Percentiles rank a stretch among this genome's conserved stretches.
These are phyloP conservation scores for Hansenula sp. DNA, from an alignment of 1,139 yeast genomes.

Conservation along the genomic window DNA sequence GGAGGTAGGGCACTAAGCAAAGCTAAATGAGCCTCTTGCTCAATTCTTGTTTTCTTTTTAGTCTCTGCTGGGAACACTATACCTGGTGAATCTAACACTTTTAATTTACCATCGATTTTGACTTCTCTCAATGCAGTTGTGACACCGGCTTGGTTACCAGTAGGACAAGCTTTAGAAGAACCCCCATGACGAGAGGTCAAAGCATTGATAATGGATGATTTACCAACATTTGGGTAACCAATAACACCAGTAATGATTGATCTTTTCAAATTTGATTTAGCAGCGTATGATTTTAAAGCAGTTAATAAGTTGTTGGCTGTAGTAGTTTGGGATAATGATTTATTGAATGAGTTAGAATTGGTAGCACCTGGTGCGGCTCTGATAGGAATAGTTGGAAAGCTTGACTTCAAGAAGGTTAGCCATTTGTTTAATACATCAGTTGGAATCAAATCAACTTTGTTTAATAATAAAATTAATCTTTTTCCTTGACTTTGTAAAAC, in stretches of 20 bases:
- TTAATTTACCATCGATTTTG: conserved; percentile 85
- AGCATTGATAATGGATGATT: conserved; percentile 91
- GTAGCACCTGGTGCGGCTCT: conserved; percentile 64
- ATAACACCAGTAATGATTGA: conserved; percentile 94
- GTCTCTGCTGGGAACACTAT: conserved; percentile 85
- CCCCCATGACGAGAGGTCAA: conserved; percentile 80
- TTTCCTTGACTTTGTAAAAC: conserved; percentile 79
- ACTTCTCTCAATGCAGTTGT: conserved; percentile 90
- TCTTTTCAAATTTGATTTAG: conserved; percentile 79
- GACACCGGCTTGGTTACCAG: conserved; percentile 97
- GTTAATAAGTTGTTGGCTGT: conserved; percentile 76
- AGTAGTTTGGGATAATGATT: conserved; percentile 65
- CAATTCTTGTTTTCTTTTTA: conserved; percentile 47
- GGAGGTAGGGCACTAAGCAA: conserved; percentile 89
- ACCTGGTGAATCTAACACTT: conserved; percentile 93
- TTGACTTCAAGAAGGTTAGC: conserved; percentile 73
- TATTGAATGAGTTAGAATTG: conserved; percentile 67
- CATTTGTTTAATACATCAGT: conserved; percentile 79
- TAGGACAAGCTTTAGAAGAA: conserved; percentile 79
- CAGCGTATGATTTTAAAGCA: conserved; percentile 82
- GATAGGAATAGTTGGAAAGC: conserved; percentile 90
- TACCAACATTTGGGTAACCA: conserved; percentile 95
- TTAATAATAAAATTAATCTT: conserved; percentile 78
- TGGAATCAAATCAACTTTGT: conserved; percentile 92
- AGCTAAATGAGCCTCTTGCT: conserved; percentile 84